Evolutionary conservation across 352 stramenopile genomes (phyloP).

Genomic region (Phytophthora podocarpi): DNA sequence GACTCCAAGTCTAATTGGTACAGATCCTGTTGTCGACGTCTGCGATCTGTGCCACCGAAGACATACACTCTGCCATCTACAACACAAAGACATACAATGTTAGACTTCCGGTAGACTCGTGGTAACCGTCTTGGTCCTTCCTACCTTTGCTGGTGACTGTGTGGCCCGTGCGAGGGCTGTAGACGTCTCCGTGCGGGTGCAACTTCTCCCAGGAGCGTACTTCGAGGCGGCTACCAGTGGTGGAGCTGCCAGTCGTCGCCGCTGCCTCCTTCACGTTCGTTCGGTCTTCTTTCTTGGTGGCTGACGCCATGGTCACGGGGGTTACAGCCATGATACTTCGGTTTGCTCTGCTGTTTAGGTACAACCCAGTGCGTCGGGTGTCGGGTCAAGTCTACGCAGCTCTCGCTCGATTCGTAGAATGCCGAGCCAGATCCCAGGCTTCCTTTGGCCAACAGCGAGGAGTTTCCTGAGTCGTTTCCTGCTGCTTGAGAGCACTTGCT

Average conservation of each 20-base stretch:
- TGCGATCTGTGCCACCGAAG: conserved; percentile 86
- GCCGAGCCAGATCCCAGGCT: conserved; percentile 23
- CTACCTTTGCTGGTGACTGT: conserved; percentile 80
- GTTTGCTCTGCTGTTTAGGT: conserved; percentile 2
- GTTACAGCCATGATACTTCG: conserved; percentile 27
- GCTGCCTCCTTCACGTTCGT: conserved; percentile 1
- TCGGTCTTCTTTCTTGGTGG: conserved; percentile 15
- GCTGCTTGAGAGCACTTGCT: conserved; percentile 19
- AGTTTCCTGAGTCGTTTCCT: conserved; percentile 35
- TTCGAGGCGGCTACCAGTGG: conserved; percentile 46
- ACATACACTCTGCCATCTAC: conserved; percentile 78
- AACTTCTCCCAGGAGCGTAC: conserved; percentile 82
- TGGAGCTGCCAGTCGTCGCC: neutral
- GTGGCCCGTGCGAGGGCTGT: conserved; percentile 86
- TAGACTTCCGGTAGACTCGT: neutral
- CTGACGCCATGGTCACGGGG: conserved; percentile 8
- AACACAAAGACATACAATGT: conserved; percentile 6
- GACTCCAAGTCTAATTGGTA: conserved; percentile 80
- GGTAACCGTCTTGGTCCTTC: neutral
- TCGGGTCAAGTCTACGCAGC: conserved; percentile 40
- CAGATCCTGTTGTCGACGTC: conserved; percentile 81
- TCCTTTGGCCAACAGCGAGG: conserved; percentile 10
- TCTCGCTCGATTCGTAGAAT: conserved; percentile 45
- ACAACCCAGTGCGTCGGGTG: conserved; percentile 28
- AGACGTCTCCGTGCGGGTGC: conserved; percentile 73